These are phyloP conservation scores for Dothideomycetes sp. DNA, from an alignment of 2,329 filamentous ascomycete species.

Conservation along the genomic window DNA sequence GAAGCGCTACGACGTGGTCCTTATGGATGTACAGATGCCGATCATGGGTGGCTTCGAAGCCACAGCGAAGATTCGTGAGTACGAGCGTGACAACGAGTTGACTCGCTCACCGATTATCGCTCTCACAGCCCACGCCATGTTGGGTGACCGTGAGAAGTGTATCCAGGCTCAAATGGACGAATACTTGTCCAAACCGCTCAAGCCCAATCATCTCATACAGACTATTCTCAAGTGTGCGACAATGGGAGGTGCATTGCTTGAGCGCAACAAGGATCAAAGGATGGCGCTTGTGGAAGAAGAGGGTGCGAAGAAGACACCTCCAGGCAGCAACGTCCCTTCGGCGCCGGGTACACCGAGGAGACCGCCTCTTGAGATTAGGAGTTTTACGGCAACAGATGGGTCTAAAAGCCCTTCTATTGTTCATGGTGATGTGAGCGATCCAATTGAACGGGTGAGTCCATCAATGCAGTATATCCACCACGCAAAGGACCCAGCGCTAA, in stretches of 20 bases:
- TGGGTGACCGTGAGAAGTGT: constrained; percentile 95
- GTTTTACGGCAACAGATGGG: constrained; percentile 58
- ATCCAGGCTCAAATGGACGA: constrained; percentile 99
- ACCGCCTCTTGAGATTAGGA: constrained; percentile 45
- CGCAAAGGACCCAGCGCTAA: not conserved
- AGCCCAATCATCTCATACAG: constrained; percentile 95
- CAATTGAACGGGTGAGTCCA: constrained; percentile 45
- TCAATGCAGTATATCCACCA: not conserved
- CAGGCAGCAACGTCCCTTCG: not conserved
- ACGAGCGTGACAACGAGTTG: constrained; percentile 71
- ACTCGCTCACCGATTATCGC: constrained; percentile 91
- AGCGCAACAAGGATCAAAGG: constrained; percentile 55
- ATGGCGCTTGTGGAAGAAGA: constrained; percentile 17
- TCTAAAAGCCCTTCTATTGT: constrained; percentile 56
- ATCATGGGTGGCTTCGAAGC: constrained; percentile 99
- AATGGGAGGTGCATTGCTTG: constrained; percentile 71
- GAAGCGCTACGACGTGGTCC: constrained; percentile 87
- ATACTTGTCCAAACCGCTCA: constrained; percentile 91
- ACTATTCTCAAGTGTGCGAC: constrained; percentile 96
- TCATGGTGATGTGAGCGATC: constrained; percentile 51
- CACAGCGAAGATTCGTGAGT: constrained; percentile 91
- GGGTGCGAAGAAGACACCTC: constrained; percentile 6
- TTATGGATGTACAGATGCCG: constrained; percentile 99
- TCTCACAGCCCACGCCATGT: constrained; percentile 94
- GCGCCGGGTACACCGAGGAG: constrained; percentile 15